A percentile compares a stretch with the other conserved stretches of the same genome.
phyloP scores from a whole-genome alignment of 129 eudicot species.

The Helichrysum umbraculigerum region DNA sequence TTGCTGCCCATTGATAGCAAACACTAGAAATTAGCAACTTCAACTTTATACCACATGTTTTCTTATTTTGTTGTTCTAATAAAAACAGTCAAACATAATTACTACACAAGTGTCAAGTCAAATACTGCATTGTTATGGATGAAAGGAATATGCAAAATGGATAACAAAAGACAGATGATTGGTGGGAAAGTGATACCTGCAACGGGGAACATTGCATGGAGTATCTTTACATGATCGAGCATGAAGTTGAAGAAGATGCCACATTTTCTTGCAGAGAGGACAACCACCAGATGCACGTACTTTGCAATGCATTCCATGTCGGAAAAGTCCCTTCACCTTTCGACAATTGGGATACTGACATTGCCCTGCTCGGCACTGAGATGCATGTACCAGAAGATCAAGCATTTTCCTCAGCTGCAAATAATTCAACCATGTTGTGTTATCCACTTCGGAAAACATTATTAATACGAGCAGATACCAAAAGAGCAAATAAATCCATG shows the following conservation, averaged over 20 bases:
- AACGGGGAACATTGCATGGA: constrained; percentile 82
- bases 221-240: constrained; percentile 92
- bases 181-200: constrained; percentile 54
- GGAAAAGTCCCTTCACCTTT: constrained; percentile 94
- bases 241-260: constrained; percentile 97
- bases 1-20: not conserved
- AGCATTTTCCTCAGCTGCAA: constrained; percentile 93
- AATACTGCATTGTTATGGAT: not conserved
- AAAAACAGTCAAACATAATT: not conserved
- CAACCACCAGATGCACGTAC: constrained; percentile 90
- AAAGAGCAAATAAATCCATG: not conserved
- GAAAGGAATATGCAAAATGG: not conserved
- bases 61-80: constrained; percentile 4
- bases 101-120: not conserved
- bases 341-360: constrained; percentile 88
- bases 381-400: constrained; percentile 93
- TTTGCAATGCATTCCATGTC: constrained; percentile 86
- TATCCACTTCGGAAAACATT: not conserved
- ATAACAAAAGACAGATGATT: not conserved
- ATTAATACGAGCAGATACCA: not conserved
- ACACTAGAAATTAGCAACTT: not conserved
- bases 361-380: constrained; percentile 74
- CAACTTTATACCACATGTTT: not conserved
- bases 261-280: constrained; percentile 85
- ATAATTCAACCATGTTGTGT: constrained; percentile 10